Conservation (phyloP, 1,139 yeast genomes). For the Lizanozyma gosingica region DNA sequence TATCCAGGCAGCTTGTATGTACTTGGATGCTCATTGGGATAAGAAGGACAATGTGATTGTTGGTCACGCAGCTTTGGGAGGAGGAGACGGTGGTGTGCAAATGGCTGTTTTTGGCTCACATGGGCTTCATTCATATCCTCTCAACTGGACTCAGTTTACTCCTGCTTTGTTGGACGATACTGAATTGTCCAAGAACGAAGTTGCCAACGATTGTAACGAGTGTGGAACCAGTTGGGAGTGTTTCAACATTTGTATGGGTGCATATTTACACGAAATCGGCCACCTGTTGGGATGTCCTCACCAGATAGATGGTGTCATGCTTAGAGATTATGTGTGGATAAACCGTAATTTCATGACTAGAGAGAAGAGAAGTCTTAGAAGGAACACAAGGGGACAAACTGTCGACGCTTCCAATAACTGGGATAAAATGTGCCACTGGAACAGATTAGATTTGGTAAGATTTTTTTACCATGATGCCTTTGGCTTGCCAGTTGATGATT, state of each 20-base stretch:
- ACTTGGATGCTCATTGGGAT: slow-evolving; percentile 83
- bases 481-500: slow-evolving; percentile 54
- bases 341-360: slow-evolving; percentile 76
- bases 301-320: slow-evolving; percentile 83
- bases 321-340: slow-evolving; percentile 73
- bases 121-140: slow-evolving; percentile 86
- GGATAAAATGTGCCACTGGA: slow-evolving; percentile 63
- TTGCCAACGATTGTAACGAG: slow-evolving; percentile 80
- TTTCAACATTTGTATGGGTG: slow-evolving; percentile 78
- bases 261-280: slow-evolving; percentile 93
- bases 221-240: slow-evolving; percentile 92
- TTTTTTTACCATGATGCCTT: slow-evolving; percentile 79
- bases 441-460: slow-evolving; percentile 67
- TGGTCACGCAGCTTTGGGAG: slow-evolving; percentile 94
- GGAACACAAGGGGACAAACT: slow-evolving; percentile 25
- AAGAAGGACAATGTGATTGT: slow-evolving; percentile 45
- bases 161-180: slow-evolving; percentile 69
- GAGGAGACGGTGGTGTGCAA: slow-evolving; percentile 61
- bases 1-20: slow-evolving; percentile 77
- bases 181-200: slow-evolving; percentile 51
- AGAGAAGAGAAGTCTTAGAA: slow-evolving; percentile 51
- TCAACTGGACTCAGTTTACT: slow-evolving; percentile 58
- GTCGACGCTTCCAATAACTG: slow-evolving; percentile 53
- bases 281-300: slow-evolving; percentile 89
- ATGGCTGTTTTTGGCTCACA: slow-evolving; percentile 93